Conservation (phyloP, 2,329 filamentous ascomycete genomes). For the Chrysosporium keratinophilum region DNA sequence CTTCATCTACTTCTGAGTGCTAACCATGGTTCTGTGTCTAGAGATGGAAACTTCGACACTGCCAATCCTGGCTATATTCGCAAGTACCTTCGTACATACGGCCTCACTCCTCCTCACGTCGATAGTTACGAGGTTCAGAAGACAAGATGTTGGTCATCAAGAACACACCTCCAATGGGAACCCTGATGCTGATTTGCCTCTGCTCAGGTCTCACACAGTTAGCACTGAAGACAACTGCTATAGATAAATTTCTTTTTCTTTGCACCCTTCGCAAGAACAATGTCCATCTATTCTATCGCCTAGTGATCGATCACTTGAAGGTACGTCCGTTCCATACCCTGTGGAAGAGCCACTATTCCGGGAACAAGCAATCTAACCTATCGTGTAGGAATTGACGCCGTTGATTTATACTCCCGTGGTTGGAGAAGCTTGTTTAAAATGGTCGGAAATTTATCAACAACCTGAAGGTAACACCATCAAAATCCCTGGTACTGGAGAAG, state of each 20-base stretch:
- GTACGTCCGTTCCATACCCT: slow-evolving; percentile 20
- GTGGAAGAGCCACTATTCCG: not conserved
- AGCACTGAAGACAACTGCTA: slow-evolving; percentile 37
- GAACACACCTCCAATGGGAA: not conserved
- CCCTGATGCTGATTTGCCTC: slow-evolving; percentile 4
- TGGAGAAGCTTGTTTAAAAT: slow-evolving; percentile 91
- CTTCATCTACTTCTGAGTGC: not conserved
- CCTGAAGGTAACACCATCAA: slow-evolving; percentile 57
- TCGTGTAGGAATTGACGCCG: slow-evolving; percentile 36
- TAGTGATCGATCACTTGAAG: slow-evolving; percentile 40
- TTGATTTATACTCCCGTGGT: slow-evolving; percentile 48
- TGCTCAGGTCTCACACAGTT: slow-evolving; percentile 36
- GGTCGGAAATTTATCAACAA: slow-evolving; percentile 89
- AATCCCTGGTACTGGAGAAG: slow-evolving; percentile 13
- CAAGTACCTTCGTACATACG: slow-evolving; percentile 44
- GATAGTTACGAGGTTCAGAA: slow-evolving; percentile 42
- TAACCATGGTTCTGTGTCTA: slow-evolving; percentile 16
- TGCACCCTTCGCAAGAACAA: slow-evolving; percentile 43
- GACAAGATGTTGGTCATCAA: slow-evolving; percentile 32
- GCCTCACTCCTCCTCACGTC: slow-evolving; percentile 40
- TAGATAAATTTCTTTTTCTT: slow-evolving; percentile 43
- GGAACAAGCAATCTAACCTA: not conserved
- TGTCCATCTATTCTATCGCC: slow-evolving; percentile 44
- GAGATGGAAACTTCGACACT: slow-evolving; percentile 40
- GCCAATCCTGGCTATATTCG: slow-evolving; percentile 41